These are phyloP conservation scores for Didymella lethalis DNA, from an alignment of 2,329 filamentous ascomycete species.

Conservation along the genomic window DNA sequence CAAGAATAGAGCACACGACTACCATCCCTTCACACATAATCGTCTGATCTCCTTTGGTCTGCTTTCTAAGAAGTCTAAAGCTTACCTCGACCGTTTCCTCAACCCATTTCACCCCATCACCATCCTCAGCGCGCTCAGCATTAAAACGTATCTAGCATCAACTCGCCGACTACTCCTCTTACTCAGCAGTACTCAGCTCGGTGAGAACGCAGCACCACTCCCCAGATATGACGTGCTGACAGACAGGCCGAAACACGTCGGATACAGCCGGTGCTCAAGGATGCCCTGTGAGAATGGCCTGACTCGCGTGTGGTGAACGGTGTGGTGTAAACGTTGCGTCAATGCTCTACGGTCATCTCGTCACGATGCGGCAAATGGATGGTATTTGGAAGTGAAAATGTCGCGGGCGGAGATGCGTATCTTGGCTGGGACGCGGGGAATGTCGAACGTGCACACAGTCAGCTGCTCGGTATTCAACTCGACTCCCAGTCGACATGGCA, in stretches of 20 bases:
- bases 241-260: background rate
- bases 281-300: background rate
- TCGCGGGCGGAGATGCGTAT: background rate
- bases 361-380: background rate
- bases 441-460: constrained; percentile 7
- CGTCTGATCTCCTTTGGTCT: too few relatives aligned
- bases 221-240: background rate
- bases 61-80: too few relatives aligned
- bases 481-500: constrained; percentile 15
- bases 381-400: background rate
- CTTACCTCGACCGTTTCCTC: too few relatives aligned
- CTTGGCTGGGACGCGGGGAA: constrained; percentile 18
- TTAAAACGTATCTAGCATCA: background rate
- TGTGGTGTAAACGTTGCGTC: background rate
- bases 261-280: background rate
- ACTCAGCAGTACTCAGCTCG: background rate
- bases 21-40: background rate
- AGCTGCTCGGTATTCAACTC: background rate
- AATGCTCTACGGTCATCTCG: background rate
- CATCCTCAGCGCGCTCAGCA: background rate
- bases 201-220: background rate
- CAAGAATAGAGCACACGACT: too few relatives aligned
- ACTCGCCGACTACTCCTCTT: background rate
- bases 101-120: too few relatives aligned
- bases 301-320: background rate